These are phyloP conservation scores for Bondarzewia mesenterica DNA, from an alignment of 1,284 basidiomycete species.

Conservation along the genomic window DNA sequence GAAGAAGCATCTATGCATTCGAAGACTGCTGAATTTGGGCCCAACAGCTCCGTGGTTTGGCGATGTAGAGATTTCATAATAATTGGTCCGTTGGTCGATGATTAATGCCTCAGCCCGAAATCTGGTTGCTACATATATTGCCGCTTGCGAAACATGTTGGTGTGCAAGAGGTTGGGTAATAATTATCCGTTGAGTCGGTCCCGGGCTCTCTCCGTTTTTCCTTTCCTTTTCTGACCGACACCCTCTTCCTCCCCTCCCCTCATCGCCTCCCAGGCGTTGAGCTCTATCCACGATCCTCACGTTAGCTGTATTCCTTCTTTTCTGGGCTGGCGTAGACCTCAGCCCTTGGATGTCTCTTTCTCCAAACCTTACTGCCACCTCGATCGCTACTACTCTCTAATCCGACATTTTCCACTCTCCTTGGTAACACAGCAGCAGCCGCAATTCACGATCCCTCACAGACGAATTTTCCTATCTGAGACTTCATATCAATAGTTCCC, in stretches of 20 bases:
- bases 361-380: constrained; percentile 1
- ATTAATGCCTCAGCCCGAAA: background rate
- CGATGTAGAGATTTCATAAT: background rate
- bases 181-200: background rate
- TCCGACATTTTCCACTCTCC: constrained; percentile 10
- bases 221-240: constrained; percentile 8
- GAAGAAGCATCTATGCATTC: too few species aligned
- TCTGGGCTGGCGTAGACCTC: background rate
- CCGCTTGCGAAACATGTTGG: background rate
- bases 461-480: background rate
- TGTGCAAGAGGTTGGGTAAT: constrained; percentile 4
- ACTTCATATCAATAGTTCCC: constrained; percentile 1
- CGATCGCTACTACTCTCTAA: constrained; percentile 7
- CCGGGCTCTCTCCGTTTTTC: background rate
- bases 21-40: background rate
- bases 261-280: constrained; percentile 8
- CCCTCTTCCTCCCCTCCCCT: constrained; percentile 3
- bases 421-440: constrained; percentile 8
- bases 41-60: background rate
- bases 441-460: constrained; percentile 11
- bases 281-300: constrained; percentile 7
- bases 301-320: constrained; percentile 7
- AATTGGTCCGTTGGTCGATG: background rate
- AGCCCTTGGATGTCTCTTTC: constrained; percentile 11
- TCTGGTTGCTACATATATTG: constrained; percentile 2